These are phyloP conservation scores for Fusarium bactridioides DNA, from an alignment of 2,329 filamentous ascomycete genomes.

Conservation along the genomic window DNA sequence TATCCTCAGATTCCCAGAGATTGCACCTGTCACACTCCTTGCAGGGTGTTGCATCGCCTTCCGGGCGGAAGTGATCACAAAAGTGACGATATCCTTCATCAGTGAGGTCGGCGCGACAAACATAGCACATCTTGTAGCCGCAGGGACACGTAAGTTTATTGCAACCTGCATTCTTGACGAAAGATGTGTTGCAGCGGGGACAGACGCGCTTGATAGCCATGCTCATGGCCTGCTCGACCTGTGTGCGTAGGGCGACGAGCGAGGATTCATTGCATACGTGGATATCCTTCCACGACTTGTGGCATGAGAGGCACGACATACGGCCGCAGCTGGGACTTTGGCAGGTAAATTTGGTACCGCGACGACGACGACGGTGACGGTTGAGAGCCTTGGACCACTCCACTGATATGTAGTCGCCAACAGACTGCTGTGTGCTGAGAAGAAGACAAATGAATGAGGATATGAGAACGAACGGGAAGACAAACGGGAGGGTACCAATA, in stretches of 20 bases:
- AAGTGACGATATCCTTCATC: slow-evolving; percentile 90
- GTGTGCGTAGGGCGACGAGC: slow-evolving; percentile 81
- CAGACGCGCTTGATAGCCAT: slow-evolving; percentile 95
- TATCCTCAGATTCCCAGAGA: slow-evolving; percentile 79
- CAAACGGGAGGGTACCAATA: slow-evolving; percentile 62
- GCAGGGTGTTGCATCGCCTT: slow-evolving; percentile 76
- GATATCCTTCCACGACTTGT: slow-evolving; percentile 84
- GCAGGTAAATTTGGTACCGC: slow-evolving; percentile 81
- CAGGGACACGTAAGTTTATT: slow-evolving; percentile 97
- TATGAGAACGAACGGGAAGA: slow-evolving; percentile 61
- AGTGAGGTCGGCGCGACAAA: slow-evolving; percentile 81
- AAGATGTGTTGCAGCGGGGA: slow-evolving; percentile 87
- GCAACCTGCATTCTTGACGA: slow-evolving; percentile 93
- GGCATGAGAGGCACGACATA: slow-evolving; percentile 81
- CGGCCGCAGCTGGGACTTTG: slow-evolving; percentile 72
- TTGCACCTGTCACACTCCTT: slow-evolving; percentile 83
- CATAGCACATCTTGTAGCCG: slow-evolving; percentile 98
- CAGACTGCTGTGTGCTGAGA: slow-evolving; percentile 52
- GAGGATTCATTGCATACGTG: slow-evolving; percentile 90
- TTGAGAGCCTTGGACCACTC: slow-evolving; percentile 68
- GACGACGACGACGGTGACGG: slow-evolving; percentile 73
- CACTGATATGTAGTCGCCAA: slow-evolving; percentile 51
- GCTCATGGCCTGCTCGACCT: slow-evolving; percentile 92
- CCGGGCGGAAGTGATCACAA: slow-evolving; percentile 91
- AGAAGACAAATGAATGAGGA: slow-evolving; percentile 56